phyloP scores from a whole-genome alignment of 2,329 filamentous ascomycete species.

The Cadophora sp. region DNA sequence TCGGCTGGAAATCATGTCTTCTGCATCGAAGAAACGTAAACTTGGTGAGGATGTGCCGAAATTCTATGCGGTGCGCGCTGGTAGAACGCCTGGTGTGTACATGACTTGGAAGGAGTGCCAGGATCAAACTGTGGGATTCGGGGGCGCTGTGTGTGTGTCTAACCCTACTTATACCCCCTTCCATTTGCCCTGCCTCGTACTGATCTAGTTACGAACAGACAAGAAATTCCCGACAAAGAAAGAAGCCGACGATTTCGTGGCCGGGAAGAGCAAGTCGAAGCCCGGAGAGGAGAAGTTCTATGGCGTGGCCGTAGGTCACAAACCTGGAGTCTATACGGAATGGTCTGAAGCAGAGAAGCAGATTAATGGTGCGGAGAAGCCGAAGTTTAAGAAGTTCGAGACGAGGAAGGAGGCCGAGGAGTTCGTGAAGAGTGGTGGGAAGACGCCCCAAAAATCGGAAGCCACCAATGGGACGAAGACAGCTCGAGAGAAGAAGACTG shows the following conservation, averaged over 20 bases:
- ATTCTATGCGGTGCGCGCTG: constrained; percentile 68
- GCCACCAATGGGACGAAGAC: constrained; percentile 5
- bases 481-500: constrained; percentile 45
- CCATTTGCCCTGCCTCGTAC: not conserved
- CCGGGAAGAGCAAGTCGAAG: constrained; percentile 57
- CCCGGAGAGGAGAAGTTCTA: constrained; percentile 58
- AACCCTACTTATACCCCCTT: not conserved
- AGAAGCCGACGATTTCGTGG: constrained; percentile 81
- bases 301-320: constrained; percentile 64
- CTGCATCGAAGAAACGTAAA: constrained; percentile 40
- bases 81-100: constrained; percentile 66
- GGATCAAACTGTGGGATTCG: constrained; percentile 64
- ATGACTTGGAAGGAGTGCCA: constrained; percentile 66
- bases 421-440: constrained; percentile 64
- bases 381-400: constrained; percentile 73
- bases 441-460: constrained; percentile 28
- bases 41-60: constrained; percentile 48
- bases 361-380: constrained; percentile 74
- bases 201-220: constrained; percentile 55
- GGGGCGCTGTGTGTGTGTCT: constrained; percentile 71
- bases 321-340: constrained; percentile 64
- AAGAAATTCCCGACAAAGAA: constrained; percentile 77
- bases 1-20: constrained; percentile 19
- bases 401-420: constrained; percentile 76
- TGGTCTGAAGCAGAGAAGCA: constrained; percentile 76